Evolutionary conservation across 192 early-diverging fungal genomes (phyloP).

Genomic region (Coemansia sp.): DNA sequence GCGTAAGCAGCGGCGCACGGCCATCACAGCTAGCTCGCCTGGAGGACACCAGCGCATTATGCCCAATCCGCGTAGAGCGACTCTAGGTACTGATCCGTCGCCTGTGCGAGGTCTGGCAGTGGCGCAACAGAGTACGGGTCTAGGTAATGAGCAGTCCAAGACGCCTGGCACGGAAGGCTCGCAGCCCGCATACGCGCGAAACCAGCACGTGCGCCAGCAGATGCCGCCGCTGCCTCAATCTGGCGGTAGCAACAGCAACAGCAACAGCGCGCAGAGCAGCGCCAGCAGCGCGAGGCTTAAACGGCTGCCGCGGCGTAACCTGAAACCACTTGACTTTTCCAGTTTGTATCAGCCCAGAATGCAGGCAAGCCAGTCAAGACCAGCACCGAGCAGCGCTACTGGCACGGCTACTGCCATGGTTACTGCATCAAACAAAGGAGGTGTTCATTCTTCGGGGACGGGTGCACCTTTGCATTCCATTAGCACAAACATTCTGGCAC

Average conservation of each 20-base stretch:
- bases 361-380: constrained; percentile 12
- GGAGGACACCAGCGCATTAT: constrained; percentile 31
- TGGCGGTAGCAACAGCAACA: constrained; percentile 10
- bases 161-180: not conserved
- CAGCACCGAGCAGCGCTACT: constrained; percentile 8
- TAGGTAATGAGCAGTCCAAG: not conserved
- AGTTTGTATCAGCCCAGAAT: constrained; percentile 25
- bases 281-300: constrained; percentile 31
- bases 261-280: constrained; percentile 6
- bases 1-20: constrained; percentile 44
- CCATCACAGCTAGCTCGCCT: constrained; percentile 45
- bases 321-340: constrained; percentile 56
- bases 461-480: not conserved
- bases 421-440: constrained; percentile 32
- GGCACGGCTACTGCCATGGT: constrained; percentile 25
- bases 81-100: constrained; percentile 13
- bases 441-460: constrained; percentile 26
- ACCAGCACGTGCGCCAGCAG: not conserved
- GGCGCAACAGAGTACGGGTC: not conserved
- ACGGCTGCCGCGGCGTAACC: constrained; percentile 51
- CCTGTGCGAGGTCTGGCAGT: constrained; percentile 24
- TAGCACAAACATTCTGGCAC: constrained; percentile 23
- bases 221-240: constrained; percentile 2
- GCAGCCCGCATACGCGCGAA: constrained; percentile 4
- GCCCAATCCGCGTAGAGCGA: constrained; percentile 37